Percentiles rank a stretch among this genome's conserved stretches.
phyloP scores from a whole-genome alignment of 2,329 filamentous ascomycete genomes.

The Arthrobotrys pseudoclavata region DNA sequence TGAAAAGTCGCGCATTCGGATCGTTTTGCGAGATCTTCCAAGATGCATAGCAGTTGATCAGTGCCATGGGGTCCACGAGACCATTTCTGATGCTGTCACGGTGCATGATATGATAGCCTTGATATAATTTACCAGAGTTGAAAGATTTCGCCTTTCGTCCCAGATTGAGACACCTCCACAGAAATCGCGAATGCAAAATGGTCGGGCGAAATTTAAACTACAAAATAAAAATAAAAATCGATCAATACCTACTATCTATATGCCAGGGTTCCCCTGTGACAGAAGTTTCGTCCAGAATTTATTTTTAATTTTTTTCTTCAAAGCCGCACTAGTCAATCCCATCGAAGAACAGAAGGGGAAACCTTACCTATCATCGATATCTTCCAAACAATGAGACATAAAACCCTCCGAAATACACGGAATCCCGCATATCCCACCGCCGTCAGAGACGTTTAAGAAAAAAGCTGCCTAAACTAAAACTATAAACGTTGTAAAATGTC shows the following conservation, averaged over 20 bases:
- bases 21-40: neutral
- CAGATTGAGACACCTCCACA: conserved; percentile 22
- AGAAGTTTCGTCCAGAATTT: conserved; percentile 10
- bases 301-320: conserved; percentile 21
- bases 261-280: neutral
- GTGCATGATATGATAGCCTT: conserved; percentile 26
- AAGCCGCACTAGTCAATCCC: neutral
- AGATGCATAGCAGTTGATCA: neutral
- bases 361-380: conserved; percentile 12
- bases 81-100: neutral
- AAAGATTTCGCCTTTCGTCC: conserved; percentile 16
- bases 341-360: neutral
- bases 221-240: neutral
- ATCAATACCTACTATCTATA: neutral
- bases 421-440: conserved; percentile 7
- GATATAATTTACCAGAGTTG: conserved; percentile 31
- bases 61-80: neutral
- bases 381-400: neutral
- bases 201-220: conserved; percentile 13
- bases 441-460: conserved; percentile 1
- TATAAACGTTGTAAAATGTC: conserved; percentile 4
- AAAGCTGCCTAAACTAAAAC: conserved; percentile 2
- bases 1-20: neutral
- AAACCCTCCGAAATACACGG: conserved; percentile 34
- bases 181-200: conserved; percentile 13